These are phyloP conservation scores for Neonectria punicea DNA, from an alignment of 2,329 filamentous ascomycete species.

Conservation along the genomic window DNA sequence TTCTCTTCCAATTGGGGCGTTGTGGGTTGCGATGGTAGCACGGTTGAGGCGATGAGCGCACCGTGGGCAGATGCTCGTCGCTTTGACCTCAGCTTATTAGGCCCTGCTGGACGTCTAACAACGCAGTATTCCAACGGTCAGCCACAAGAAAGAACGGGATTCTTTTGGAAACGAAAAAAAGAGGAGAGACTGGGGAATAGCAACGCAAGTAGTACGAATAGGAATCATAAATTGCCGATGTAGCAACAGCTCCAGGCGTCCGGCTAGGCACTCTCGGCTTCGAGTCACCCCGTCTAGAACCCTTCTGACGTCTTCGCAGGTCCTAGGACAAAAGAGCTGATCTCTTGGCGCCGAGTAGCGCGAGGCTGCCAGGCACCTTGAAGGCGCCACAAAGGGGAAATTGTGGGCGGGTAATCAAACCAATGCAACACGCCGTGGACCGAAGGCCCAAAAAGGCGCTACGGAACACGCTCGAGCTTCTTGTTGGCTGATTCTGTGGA, in stretches of 20 bases:
- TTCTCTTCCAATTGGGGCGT: conserved; percentile 12
- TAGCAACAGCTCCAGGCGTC: conserved; percentile 20
- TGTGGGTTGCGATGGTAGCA: conserved; percentile 19
- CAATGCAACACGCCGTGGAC: conserved; percentile 26
- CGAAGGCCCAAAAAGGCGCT: conserved; percentile 14
- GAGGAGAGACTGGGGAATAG: conserved; percentile 2
- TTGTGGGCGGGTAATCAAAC: conserved; percentile 44
- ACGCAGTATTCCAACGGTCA: conserved; percentile 22
- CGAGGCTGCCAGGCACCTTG: conserved; percentile 37
- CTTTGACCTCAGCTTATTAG: conserved; percentile 42
- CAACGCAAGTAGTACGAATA: conserved; percentile 22
- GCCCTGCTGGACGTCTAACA: conserved; percentile 36
- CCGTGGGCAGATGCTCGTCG: conserved; percentile 37
- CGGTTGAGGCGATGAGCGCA: conserved; percentile 21
- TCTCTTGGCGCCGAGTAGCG: conserved; percentile 35
- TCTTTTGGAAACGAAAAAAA: conserved; percentile 1
- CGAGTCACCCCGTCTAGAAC: conserved; percentile 33
- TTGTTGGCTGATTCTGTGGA: conserved; percentile 21
- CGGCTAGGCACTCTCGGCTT: conserved; percentile 40
- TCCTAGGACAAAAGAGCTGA: conserved; percentile 23
- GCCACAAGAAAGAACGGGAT: conserved; percentile 12
- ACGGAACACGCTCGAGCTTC: conserved; percentile 18
- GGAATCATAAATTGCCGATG: conserved; percentile 19
- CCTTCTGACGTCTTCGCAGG: conserved; percentile 38
- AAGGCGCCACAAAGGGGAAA: conserved; percentile 42